A percentile compares a stretch with the other conserved stretches of the same genome.
Conservation (phyloP, 768 basidiomycete genomes). For the Suillus occidentalis region DNA sequence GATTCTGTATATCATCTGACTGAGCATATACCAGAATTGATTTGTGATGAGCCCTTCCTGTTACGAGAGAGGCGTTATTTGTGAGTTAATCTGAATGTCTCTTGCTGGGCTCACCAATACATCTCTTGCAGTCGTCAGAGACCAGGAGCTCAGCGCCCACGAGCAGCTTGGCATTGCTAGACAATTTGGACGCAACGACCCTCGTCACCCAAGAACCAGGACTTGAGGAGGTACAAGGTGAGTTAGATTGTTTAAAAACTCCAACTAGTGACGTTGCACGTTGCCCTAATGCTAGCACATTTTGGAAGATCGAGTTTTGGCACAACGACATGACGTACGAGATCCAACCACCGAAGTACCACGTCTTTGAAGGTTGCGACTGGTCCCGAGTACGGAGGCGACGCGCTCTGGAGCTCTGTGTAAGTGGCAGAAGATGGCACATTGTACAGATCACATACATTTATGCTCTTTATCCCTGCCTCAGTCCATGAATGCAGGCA, state of each 20-base stretch:
- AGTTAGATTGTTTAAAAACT: constrained; percentile 16
- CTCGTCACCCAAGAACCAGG: too few species aligned
- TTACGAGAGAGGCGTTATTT: too few species aligned
- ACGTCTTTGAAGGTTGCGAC: too few species aligned
- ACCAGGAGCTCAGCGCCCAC: constrained; percentile 68
- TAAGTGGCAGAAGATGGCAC: constrained; percentile 26
- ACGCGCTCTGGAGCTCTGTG: constrained; percentile 83
- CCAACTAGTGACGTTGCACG: constrained; percentile 54
- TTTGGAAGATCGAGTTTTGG: constrained; percentile 75
- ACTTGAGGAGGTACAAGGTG: constrained; percentile 62
- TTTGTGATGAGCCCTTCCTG: not conserved
- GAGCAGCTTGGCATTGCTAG: constrained; percentile 67
- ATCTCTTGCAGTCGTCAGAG: constrained; percentile 39
- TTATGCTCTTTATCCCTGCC: constrained; percentile 77
- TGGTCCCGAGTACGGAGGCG: constrained; percentile 58
- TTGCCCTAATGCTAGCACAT: constrained; percentile 62
- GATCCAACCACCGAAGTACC: too few species aligned
- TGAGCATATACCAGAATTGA: not conserved
- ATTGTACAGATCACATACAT: constrained; percentile 32
- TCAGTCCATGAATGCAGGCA: constrained; percentile 70
- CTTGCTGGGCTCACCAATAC: too few species aligned
- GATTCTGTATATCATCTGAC: too few species aligned
- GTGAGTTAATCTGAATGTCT: too few species aligned
- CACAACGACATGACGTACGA: constrained; percentile 75
- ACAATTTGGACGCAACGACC: too few species aligned